A percentile compares a stretch with the other conserved stretches of the same genome.
These are phyloP conservation scores for Ophiostoma montium DNA, from an alignment of 2,329 filamentous ascomycete genomes.

Conservation along the genomic window DNA sequence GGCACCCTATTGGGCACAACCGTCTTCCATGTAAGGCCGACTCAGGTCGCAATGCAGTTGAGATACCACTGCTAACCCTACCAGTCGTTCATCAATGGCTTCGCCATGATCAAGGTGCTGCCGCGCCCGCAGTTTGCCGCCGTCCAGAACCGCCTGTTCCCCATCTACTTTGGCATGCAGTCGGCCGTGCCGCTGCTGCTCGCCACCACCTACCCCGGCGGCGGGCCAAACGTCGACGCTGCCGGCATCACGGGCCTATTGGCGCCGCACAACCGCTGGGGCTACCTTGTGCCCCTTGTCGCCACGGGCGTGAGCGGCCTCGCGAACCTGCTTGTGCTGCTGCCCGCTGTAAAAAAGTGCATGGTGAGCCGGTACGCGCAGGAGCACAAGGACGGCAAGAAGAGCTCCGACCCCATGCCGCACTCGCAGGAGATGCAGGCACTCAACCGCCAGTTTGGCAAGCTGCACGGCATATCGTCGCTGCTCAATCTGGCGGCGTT, in stretches of 20 bases:
- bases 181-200: conserved; percentile 58
- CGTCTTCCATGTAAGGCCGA: conserved; percentile 81
- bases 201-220: conserved; percentile 66
- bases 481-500: conserved; percentile 63
- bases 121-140: conserved; percentile 67
- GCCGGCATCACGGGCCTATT: conserved; percentile 40
- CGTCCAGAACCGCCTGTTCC: conserved; percentile 71
- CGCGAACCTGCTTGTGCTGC: conserved; percentile 54
- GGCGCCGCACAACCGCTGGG: conserved; percentile 44
- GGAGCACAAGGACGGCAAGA: conserved; percentile 82
- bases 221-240: conserved; percentile 22
- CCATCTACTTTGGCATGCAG: conserved; percentile 79
- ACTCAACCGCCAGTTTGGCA: conserved; percentile 65
- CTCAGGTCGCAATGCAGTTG: no score
- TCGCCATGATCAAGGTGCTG: conserved; percentile 63
- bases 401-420: conserved; percentile 62
- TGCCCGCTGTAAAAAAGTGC: conserved; percentile 59
- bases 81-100: conserved; percentile 57
- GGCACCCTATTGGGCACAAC: conserved; percentile 76
- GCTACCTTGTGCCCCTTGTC: conserved; percentile 53
- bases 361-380: conserved; percentile 69
- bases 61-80: not conserved
- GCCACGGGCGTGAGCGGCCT: conserved; percentile 58
- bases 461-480: conserved; percentile 69
- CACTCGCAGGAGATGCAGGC: conserved; percentile 74